These are phyloP conservation scores for Beauveria sp. DNA, from an alignment of 2,329 filamentous ascomycete genomes.

Conservation along the genomic window DNA sequence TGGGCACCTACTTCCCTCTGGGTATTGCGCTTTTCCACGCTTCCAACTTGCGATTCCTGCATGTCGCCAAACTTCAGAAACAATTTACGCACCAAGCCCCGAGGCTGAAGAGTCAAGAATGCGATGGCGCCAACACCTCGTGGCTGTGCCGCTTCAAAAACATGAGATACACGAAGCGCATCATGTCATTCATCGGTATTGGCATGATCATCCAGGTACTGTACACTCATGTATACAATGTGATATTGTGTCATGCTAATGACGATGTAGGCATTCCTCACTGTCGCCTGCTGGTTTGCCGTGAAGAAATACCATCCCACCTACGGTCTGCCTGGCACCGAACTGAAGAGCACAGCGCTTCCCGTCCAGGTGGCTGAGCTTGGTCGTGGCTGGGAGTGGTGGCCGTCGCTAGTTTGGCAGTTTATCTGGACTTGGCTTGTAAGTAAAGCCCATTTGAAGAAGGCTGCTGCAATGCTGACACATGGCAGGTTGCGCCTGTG, in stretches of 20 bases:
- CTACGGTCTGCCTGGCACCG: slow-evolving; percentile 36
- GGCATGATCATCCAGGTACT: slow-evolving; percentile 43
- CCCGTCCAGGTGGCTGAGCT: slow-evolving; percentile 36
- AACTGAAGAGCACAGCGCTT: slow-evolving; percentile 22
- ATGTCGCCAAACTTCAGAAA: slow-evolving; percentile 42
- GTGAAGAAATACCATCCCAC: slow-evolving; percentile 51
- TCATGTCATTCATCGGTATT: slow-evolving; percentile 37
- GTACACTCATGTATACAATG: not conserved
- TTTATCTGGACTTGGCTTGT: slow-evolving; percentile 45
- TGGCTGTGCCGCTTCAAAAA: slow-evolving; percentile 28
- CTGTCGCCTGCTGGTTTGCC: slow-evolving; percentile 46
- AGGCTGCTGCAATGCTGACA: not conserved
- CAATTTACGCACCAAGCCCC: slow-evolving; percentile 24
- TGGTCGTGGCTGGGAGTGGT: slow-evolving; percentile 52
- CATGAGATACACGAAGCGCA: slow-evolving; percentile 30
- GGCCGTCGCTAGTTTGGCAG: slow-evolving; percentile 48
- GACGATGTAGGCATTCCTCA: slow-evolving; percentile 38
- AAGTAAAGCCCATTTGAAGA: slow-evolving; percentile 8
- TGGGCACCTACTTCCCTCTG: slow-evolving; percentile 50
- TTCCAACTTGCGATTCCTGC: slow-evolving; percentile 44
- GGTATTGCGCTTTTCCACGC: slow-evolving; percentile 53
- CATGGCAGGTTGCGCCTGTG: slow-evolving; percentile 36
- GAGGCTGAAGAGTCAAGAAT: slow-evolving; percentile 15
- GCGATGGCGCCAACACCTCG: slow-evolving; percentile 22
- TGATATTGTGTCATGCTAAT: not conserved